Base-by-base conservation (phyloP, 768 basidiomycete species). In the Boletus insuetus region DNA sequence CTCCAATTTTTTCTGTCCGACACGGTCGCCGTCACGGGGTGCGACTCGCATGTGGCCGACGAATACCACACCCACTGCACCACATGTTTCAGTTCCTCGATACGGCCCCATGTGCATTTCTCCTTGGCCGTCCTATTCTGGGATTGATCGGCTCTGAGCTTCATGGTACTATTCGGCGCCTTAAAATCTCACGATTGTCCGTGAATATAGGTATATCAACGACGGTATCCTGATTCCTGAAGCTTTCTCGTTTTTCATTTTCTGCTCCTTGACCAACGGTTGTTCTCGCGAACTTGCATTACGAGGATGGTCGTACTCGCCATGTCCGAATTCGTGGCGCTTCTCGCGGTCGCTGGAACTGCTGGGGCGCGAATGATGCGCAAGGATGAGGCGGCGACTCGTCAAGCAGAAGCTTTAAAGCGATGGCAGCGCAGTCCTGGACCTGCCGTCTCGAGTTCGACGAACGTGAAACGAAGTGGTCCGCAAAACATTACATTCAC, bases 401-500 rank as follows among this genome's bases (percentile, higher is more conserved):
- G 68, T 48, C 83, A 83, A 64, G 55, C 64, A 4, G 79, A 78
- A 58, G 82, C 82, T 43, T 79, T 75, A 4, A 74, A 80, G 56
- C 72, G 77, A 43, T 80, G 58, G 69, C 44, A 56, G 12, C 60
- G 45, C 16, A 1, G 19, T n/a, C 20, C 45, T 38, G 55, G 57
- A 13, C 55, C 55, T 31, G 40, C 50, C 2, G 13, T 11, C 17
- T 40, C 35, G 13, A 48, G 51, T 34, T 11, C 45, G 16, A 19
- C 22, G 2, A 39, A 58, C n/a, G 22, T 37, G 14, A 62, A 58
- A 37, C 56, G 53, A 16, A 44, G 53, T n/a, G 50, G 59, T 0
- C 73, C 77, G n/a, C 75, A 85, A 67, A 87, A 86, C 58, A 86
- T 89, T 61, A 87, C 86, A 0, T 90, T 90, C 68, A 71, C 76